Evolutionary conservation across 306 rosid genomes (phyloP).

Genomic region (Sesbania bispinosa): DNA sequence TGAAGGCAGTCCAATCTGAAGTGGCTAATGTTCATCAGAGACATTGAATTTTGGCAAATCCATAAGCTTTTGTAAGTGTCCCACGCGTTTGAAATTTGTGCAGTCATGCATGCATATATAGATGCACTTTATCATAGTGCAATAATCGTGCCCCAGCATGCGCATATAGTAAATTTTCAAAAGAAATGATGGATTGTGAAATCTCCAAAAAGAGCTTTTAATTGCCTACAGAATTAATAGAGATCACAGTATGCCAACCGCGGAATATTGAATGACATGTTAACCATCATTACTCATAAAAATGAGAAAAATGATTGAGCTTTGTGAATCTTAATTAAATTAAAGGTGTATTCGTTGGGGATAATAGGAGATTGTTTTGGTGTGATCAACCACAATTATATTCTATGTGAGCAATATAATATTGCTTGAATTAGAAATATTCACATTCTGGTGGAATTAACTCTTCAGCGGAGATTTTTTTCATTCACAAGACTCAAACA

Average conservation of each 20-base stretch:
- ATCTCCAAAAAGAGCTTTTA: conserved; percentile 15
- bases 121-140: conserved; percentile 18
- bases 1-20: background rate
- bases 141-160: conserved; percentile 23
- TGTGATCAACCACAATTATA: too few species aligned
- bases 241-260: background rate
- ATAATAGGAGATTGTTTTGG: too few species aligned
- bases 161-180: conserved; percentile 15
- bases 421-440: too few species aligned
- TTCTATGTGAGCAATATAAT: too few species aligned
- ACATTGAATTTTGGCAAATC: conserved; percentile 15
- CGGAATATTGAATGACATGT: too few species aligned
- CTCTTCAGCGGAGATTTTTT: too few species aligned
- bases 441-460: too few species aligned
- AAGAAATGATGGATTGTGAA: conserved; percentile 17
- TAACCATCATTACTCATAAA: background rate
- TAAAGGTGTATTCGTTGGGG: background rate
- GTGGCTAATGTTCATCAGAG: background rate
- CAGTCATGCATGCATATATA: conserved; percentile 14
- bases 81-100: conserved; percentile 22
- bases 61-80: background rate
- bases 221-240: background rate
- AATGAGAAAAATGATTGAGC: too few species aligned
- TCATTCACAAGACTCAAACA: too few species aligned
- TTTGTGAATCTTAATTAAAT: too few species aligned